Percentiles rank a stretch among this genome's conserved stretches.
Conservation (phyloP, 345 rosid genomes). For the Euphorbia pulcherrima region DNA sequence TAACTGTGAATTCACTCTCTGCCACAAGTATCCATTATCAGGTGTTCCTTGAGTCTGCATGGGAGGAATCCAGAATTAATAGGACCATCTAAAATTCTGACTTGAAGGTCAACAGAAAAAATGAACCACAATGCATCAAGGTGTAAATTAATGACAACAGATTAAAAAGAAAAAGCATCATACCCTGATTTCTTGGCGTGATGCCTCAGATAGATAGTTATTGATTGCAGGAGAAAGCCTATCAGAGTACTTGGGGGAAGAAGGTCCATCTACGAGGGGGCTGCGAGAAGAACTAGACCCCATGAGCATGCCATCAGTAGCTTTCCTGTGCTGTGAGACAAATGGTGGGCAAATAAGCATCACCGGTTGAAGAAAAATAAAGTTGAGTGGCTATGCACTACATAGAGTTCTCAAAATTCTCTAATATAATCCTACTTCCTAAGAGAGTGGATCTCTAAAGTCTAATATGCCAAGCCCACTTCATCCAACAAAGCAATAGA, state of each 20-base stretch:
- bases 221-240: constrained; percentile 96
- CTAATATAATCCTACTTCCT: background rate
- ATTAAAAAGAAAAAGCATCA: constrained; percentile 23
- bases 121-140: constrained; percentile 6
- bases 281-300: constrained; percentile 90
- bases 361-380: background rate
- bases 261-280: constrained; percentile 72
- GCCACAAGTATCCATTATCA: constrained; percentile 87
- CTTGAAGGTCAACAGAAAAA: constrained; percentile 8
- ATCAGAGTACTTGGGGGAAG: constrained; percentile 96
- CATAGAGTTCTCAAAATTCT: background rate
- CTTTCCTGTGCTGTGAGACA: constrained; percentile 75
- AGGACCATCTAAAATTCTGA: background rate
- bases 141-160: background rate
- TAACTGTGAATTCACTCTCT: constrained; percentile 93
- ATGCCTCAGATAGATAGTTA: constrained; percentile 90
- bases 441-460: background rate
- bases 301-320: constrained; percentile 81
- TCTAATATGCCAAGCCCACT: background rate
- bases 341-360: constrained; percentile 12
- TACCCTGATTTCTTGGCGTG: constrained; percentile 95
- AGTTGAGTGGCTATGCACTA: background rate
- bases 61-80: constrained; percentile 20
- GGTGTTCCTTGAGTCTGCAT: constrained; percentile 93
- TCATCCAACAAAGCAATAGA: background rate